A percentile compares a stretch with the other conserved stretches of the same genome.
phyloP scores from a whole-genome alignment of 768 basidiomycete genomes.

The Leccinellum rugosiceps region DNA sequence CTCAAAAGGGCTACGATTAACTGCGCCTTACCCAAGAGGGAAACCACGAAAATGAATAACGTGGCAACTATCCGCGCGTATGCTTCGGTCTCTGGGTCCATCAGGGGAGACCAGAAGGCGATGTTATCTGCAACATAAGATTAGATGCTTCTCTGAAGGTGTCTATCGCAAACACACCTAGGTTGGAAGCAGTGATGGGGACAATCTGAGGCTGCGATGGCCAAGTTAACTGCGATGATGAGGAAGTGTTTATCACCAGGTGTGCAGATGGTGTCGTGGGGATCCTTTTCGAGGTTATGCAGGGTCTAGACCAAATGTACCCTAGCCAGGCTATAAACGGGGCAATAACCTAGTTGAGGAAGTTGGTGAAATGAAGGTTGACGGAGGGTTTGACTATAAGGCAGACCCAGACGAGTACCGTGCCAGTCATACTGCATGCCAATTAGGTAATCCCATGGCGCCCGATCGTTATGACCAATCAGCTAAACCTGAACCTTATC shows the following conservation, averaged over 20 bases:
- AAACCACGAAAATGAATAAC: conserved; percentile 53
- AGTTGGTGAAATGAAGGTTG: not conserved
- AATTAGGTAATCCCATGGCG: conserved; percentile 6
- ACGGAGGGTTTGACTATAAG: not conserved
- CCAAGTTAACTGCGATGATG: not conserved
- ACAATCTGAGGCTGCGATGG: not conserved
- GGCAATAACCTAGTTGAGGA: not conserved
- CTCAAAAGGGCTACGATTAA: not conserved
- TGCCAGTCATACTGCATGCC: conserved; percentile 8
- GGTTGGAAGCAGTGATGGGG: not conserved
- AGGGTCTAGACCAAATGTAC: not conserved
- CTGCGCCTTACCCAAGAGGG: conserved; percentile 56
- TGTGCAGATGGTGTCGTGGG: not conserved
- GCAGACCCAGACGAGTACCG: conserved; percentile 10
- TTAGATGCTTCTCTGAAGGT: not conserved
- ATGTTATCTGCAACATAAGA: not conserved
- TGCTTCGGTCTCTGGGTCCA: not conserved
- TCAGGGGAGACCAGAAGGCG: not conserved
- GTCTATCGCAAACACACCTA: not conserved
- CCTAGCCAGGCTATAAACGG: not conserved
- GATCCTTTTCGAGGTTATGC: not conserved
- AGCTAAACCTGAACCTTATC: no score
- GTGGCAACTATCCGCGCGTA: conserved; percentile 15
- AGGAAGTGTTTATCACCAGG: not conserved
- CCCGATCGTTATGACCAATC: not conserved